phyloP scores from a whole-genome alignment of 768 basidiomycete genomes.

The Lactarius sp. region DNA sequence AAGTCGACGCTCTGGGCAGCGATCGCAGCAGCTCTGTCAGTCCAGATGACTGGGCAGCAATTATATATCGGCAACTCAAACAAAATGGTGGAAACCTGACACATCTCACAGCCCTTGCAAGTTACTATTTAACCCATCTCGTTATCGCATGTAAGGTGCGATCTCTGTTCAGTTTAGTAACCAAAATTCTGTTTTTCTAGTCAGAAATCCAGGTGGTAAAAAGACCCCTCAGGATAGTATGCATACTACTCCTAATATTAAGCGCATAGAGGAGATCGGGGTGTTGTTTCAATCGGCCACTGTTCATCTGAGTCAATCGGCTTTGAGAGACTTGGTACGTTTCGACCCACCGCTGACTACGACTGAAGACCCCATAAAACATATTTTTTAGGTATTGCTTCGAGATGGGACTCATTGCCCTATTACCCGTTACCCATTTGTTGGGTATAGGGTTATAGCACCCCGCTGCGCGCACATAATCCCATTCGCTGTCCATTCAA shows the following conservation, averaged over 20 bases:
- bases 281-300: not conserved
- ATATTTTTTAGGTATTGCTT: not conserved
- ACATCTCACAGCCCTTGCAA: too few species aligned
- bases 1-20: too few species aligned
- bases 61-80: too few species aligned
- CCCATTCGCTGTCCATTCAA: not conserved
- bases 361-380: too few species aligned
- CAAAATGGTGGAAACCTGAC: too few species aligned
- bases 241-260: not conserved
- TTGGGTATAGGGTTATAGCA: not conserved
- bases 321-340: not conserved
- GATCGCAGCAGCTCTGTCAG: too few species aligned
- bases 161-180: not conserved
- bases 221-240: not conserved
- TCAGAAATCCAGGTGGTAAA: not conserved
- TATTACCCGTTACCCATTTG: not conserved
- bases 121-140: too few species aligned
- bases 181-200: not conserved
- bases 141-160: too few species aligned
- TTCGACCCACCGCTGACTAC: not conserved
- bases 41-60: too few species aligned
- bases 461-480: not conserved
- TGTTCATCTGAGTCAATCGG: not conserved
- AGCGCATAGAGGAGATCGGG: not conserved
- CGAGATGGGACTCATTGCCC: not conserved